Evolutionary conservation across 305 asterid species (phyloP).

Genomic region (Solanum chacoense): DNA sequence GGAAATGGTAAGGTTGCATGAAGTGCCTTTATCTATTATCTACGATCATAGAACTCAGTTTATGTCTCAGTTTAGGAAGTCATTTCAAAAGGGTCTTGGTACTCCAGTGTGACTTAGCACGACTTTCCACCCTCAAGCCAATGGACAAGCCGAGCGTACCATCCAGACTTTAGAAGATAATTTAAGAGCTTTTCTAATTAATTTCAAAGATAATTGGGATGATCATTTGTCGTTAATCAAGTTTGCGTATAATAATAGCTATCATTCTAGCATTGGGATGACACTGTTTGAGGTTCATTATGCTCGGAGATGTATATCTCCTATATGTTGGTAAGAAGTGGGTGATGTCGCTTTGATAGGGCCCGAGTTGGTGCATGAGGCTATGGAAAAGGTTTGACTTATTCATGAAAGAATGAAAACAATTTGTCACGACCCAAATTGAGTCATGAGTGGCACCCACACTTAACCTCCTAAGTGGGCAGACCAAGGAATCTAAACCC

Average conservation of each 20-base stretch:
- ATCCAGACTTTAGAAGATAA: not conserved
- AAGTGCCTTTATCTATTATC: not conserved
- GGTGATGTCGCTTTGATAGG: not conserved
- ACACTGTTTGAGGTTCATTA: not conserved
- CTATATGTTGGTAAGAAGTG: not conserved
- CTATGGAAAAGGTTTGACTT: not conserved
- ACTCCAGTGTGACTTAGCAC: not conserved
- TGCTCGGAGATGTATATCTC: not conserved
- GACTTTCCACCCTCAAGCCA: not conserved
- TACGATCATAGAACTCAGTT: not conserved
- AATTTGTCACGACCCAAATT: too few species aligned
- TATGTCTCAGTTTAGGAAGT: not conserved
- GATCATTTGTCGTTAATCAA: not conserved
- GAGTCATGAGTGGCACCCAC: too few species aligned
- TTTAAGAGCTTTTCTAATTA: not conserved
- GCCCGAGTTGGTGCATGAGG: not conserved
- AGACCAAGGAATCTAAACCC: too few species aligned
- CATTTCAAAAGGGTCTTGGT: not conserved
- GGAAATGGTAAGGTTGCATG: not conserved
- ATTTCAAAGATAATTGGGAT: not conserved
- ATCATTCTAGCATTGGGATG: not conserved
- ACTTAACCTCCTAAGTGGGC: too few species aligned
- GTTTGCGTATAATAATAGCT: not conserved
- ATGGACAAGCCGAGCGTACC: not conserved
- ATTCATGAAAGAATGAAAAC: not conserved